These are phyloP conservation scores for Salix dunnii DNA, from an alignment of 345 rosid species.

Conservation along the genomic window DNA sequence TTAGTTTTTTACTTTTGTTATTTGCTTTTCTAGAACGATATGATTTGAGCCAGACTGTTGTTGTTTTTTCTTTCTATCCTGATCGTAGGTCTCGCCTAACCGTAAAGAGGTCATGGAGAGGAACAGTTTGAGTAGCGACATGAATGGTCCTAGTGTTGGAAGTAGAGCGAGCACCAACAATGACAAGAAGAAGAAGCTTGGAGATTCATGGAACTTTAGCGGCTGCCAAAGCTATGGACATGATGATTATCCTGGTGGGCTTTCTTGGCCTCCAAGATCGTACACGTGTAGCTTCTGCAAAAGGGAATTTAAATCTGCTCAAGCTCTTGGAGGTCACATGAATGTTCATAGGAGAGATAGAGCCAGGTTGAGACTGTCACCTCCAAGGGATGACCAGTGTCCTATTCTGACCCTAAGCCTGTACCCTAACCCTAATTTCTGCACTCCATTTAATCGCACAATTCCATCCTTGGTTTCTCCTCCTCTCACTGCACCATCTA, in stretches of 20 bases:
- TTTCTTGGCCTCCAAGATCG: conserved; percentile 96
- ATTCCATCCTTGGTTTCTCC: conserved; percentile 30
- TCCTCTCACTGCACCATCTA: conserved; percentile 42
- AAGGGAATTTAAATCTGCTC: conserved; percentile 91
- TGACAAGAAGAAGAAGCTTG: conserved; percentile 25
- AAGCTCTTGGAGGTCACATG: conserved; percentile 85
- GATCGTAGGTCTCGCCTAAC: conserved; percentile 15
- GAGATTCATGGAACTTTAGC: conserved; percentile 36
- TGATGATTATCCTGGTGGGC: conserved; percentile 55
- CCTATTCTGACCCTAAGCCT: not conserved
- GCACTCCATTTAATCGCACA: conserved; percentile 29
- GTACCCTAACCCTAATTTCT: conserved; percentile 63
- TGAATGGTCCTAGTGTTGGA: conserved; percentile 30
- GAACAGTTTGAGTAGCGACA: conserved; percentile 40
- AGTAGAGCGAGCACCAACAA: conserved; percentile 20
- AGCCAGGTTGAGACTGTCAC: conserved; percentile 76
- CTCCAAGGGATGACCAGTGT: conserved; percentile 10
- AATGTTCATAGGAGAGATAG: conserved; percentile 93
- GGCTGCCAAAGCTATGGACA: conserved; percentile 39
- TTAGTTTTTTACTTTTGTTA: not conserved
- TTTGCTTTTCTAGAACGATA: not conserved
- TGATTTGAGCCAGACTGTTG: too few relatives aligned
- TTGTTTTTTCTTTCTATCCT: conserved; percentile 15
- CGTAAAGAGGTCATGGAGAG: conserved; percentile 41
- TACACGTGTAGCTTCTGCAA: conserved; percentile 93